Base-by-base conservation (phyloP, 805 yeast species). In the Priceomyces fermenticarens region DNA sequence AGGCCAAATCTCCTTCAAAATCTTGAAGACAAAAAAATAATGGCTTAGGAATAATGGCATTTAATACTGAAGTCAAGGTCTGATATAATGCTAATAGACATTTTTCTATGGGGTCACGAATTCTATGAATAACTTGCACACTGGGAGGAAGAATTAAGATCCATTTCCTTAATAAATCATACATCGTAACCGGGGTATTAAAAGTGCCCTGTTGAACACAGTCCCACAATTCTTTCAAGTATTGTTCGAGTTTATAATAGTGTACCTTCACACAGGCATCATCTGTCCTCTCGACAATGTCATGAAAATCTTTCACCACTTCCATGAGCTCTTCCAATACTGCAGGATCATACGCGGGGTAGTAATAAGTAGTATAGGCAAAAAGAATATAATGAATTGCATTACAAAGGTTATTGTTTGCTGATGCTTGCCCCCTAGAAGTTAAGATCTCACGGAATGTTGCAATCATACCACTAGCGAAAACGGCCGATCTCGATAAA, bases 21-120 rank as follows among this genome's bases (percentile, higher is more conserved):
- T 48, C 47, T 9, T 53, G 52, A 13, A 57, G 40, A 33, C 57
- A 59, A 23, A 50, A 39, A 30, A 43, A 53, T n/a, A 37, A 44
- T 3, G 51, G 55, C 6, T 42, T 31, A 1, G 65, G 65, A 38
- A 59, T 53, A 25, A 59, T 33, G 42, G 50, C 51, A 36, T 52
- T 53, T 12, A 59, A 33, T 2, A 51, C 38, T 5, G 34, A 35
- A 2, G 54, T 36, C 31, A 59, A 35, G 2, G 53, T 30, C 12
- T 38, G 27, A 36, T 41, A 57, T 5, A 56, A 42, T 23, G 43
- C 31, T 31, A 51, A 39, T 4, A 54, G 17, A 2, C 48, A 17
- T 7, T 40, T 37, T 16, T 45, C 55, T 5, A 45, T 17, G 10
- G 53, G 51, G 32, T 49, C 51, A 3, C 26, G 40, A 2, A 46